A percentile compares a stretch with the other conserved stretches of the same genome.
Evolutionary conservation across 1,139 yeast species (phyloP).

Genomic region (Wickerhamomyces sp.): DNA sequence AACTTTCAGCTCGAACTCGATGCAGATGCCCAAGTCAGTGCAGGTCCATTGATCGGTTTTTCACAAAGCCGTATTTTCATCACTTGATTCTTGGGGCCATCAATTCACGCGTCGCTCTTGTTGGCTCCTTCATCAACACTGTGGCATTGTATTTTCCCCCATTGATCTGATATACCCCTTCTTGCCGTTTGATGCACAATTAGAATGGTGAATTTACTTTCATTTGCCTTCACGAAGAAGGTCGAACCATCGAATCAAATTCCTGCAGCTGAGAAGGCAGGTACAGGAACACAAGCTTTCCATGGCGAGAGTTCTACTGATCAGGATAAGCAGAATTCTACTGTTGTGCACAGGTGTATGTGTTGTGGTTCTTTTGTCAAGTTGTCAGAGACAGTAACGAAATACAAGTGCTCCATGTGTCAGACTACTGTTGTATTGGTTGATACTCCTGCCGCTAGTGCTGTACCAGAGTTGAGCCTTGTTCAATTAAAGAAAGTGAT

Average conservation of each 20-base stretch:
- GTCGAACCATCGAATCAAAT: no score
- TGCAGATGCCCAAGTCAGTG: no score
- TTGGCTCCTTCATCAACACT: not conserved
- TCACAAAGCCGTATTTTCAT: no score
- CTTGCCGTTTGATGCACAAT: no score
- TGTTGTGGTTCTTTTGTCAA: slow-evolving; percentile 63
- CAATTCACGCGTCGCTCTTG: not conserved
- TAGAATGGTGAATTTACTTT: not conserved
- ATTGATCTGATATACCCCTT: no score
- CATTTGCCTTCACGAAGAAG: not conserved
- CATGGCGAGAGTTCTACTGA: no score
- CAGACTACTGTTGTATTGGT: slow-evolving; percentile 32
- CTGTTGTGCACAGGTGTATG: slow-evolving; percentile 26
- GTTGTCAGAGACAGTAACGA: slow-evolving; percentile 39
- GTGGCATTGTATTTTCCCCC: not conserved
- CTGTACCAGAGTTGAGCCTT: not conserved
- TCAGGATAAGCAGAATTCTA: no score
- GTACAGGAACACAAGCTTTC: no score
- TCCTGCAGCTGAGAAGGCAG: no score
- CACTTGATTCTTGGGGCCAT: no score
- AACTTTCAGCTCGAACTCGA: no score
- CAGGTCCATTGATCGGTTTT: no score
- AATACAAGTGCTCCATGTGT: slow-evolving; percentile 56
- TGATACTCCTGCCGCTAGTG: not conserved
- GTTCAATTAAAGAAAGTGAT: not conserved